A percentile compares a stretch with the other conserved stretches of the same genome.
These are phyloP conservation scores for Vaccinium vitisidaea DNA, from an alignment of 148 eudicot genomes.

Conservation along the genomic window DNA sequence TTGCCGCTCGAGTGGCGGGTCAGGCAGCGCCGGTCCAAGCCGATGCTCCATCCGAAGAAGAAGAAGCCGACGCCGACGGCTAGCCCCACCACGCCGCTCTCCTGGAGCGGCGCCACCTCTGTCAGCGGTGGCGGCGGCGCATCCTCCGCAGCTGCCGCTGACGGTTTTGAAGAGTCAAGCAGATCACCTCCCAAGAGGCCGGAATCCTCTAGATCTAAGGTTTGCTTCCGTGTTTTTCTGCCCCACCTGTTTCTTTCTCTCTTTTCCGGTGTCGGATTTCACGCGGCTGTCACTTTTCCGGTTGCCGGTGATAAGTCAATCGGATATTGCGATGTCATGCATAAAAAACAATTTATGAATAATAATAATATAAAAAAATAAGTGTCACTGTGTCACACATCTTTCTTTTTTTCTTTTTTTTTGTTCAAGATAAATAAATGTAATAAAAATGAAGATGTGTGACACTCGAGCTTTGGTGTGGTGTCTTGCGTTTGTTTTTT, in stretches of 20 bases:
- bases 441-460: background rate
- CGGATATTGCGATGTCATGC: constrained; percentile 9
- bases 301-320: background rate
- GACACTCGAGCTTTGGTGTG: background rate
- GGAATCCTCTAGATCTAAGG: constrained; percentile 40
- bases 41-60: background rate
- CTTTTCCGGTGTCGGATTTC: constrained; percentile 8
- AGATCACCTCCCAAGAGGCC: constrained; percentile 15
- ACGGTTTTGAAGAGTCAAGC: constrained; percentile 38
- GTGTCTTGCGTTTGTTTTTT: constrained; percentile 5
- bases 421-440: too few relatives aligned
- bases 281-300: background rate
- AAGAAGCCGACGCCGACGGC: constrained; percentile 27
- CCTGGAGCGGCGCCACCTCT: constrained; percentile 43
- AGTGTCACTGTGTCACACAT: too few relatives aligned
- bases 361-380: too few relatives aligned
- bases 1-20: constrained; percentile 37
- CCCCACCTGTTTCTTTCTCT: background rate
- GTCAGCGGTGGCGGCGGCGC: constrained; percentile 28
- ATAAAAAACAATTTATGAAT: too few relatives aligned
- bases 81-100: constrained; percentile 54
- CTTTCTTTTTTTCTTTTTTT: too few relatives aligned
- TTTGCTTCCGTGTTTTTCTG: constrained; percentile 7
- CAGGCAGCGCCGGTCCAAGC: constrained; percentile 33
- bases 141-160: background rate